Evolutionary conservation across 1,284 basidiomycete species (phyloP).

Genomic region (Laetiporus sulphureus): DNA sequence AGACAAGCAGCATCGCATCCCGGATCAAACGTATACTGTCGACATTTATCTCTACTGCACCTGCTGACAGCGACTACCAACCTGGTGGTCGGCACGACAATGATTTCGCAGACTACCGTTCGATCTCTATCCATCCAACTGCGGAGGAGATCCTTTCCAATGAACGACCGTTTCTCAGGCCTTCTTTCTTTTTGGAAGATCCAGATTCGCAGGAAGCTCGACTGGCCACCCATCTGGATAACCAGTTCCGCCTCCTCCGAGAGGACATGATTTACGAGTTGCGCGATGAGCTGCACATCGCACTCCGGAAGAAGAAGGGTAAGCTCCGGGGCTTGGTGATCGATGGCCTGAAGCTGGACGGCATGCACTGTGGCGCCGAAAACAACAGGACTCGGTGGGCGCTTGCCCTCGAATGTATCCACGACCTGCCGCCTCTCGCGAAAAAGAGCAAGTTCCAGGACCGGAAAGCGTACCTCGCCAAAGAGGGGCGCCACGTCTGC

Average conservation of each 20-base stretch:
- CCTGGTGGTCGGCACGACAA: constrained; percentile 65
- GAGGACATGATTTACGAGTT: constrained; percentile 65
- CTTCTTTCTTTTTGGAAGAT: constrained; percentile 36
- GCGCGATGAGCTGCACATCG: constrained; percentile 48
- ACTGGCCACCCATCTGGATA: constrained; percentile 46
- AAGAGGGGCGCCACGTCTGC: constrained; percentile 36
- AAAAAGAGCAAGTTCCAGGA: constrained; percentile 17
- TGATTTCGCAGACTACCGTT: constrained; percentile 49
- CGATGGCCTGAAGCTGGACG: constrained; percentile 32
- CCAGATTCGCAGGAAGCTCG: constrained; percentile 29
- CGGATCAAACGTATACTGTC: constrained; percentile 38
- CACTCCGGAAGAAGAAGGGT: constrained; percentile 39
- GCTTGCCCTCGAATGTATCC: constrained; percentile 33
- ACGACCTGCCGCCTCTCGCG: constrained; percentile 38
- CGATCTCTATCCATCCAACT: constrained; percentile 54
- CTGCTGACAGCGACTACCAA: constrained; percentile 18
- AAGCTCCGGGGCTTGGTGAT: constrained; percentile 35
- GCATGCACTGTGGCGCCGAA: constrained; percentile 30
- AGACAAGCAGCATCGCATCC: constrained; percentile 29
- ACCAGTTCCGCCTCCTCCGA: constrained; percentile 55
- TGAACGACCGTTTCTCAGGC: constrained; percentile 41
- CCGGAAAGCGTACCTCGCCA: constrained; percentile 27
- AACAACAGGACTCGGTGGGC: constrained; percentile 36
- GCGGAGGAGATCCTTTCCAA: constrained; percentile 44
- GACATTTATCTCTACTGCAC: constrained; percentile 19